Evolutionary conservation across 371 early-diverging fungal genomes (phyloP), one percentile per base, ranked within the genome.

Genomic region (Zancudomyces culisetae): DNA sequence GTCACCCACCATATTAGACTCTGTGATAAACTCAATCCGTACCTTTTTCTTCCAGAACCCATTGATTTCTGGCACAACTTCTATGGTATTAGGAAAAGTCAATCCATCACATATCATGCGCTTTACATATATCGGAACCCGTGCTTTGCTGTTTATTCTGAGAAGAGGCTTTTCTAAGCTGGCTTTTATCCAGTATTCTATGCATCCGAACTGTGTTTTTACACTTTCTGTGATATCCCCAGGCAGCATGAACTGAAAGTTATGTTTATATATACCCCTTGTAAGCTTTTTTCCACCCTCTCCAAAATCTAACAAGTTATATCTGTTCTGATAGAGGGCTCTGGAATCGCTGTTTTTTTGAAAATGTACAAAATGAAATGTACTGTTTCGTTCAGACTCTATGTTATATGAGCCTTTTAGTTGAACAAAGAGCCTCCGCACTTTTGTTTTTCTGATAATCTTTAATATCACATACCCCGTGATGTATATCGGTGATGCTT

Each of bases 181-280:
- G 12, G 55, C 64, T 24, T 43, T 55, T 46, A 63, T 52, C 41
- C 55, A 61, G 27, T 63, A 61, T 39, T 49, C 45, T 8, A 62
- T 55, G 30, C 40, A 27, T 2, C 63, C 63, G 39, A 52, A 58
- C 15, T 45, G 43, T 8, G 63, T 63, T 27, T 35, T 42, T 19
- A 55, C 56, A 0, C 58, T 55, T 42, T 61, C 62, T 49, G 58
- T 58, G 15, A 55, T n/a, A 26, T 61, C 40, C 1, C 63, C 63
- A 13, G 63, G 62, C 20, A 63, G 30, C 1, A 45, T 35, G 22
- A 63, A 58, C 2, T 54, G 49, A 29, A 63, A 63, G 15, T 54
- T 59, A 20, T 58, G 53, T 28, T 63, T 62, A 22, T 52, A 35
- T 35, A 10, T 15, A 15, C 35, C 35, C 15, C 15, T 35, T 35